Base-by-base conservation (phyloP, 306 rosid species). In the Echinosophora koreensis region DNA sequence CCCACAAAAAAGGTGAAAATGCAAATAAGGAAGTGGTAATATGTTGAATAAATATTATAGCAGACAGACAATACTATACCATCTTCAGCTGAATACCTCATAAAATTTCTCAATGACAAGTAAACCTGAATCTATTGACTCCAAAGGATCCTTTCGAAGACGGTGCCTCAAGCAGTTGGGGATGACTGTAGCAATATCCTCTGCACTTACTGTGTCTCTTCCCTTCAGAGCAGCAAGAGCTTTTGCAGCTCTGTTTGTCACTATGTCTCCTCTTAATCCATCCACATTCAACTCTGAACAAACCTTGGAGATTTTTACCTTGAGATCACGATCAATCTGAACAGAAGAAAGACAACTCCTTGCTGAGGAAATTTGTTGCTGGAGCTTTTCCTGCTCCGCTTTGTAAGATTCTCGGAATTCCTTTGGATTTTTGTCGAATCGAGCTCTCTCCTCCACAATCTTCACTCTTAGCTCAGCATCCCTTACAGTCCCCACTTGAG, bases 161-260 rank as follows among this genome's bases (percentile, higher is more conserved):
- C 97, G 94, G 67, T 94, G 97, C 79, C 98, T 90, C 83, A 94
- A 84, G 88, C 97, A 89, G 86, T 94, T 94, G 38, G 98, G 97
- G 69, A 94, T 90, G 77, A 94, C 97, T 6, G 93, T 94, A 16
- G 98, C 97, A 78, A 94, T 80, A 84, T 94, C 98, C 77, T 94
- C 97, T 2, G 90, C 74, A 41, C 81, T 84, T 32, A 92, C 98
- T 60, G 72, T 79, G 57, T 83, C 97, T 72, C 88, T 94, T 52
- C 93, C 93, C 88, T 90, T 94, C 1, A 94, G 85, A 55, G 98
- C 84, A 73, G 98, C 97, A 69, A 94, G 84, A 41, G 97, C 98
- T 80, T 89, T 90, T 22, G 98, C 97, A 76, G 98, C 97, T 75
- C 98, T 86, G 54, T 94, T 92, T 46, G 92, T 80, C 51, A 94